A percentile compares a stretch with the other conserved stretches of the same genome.
phyloP scores from a whole-genome alignment of 2,329 filamentous ascomycete genomes.

The Lasiodiplodia gonubiensis region DNA sequence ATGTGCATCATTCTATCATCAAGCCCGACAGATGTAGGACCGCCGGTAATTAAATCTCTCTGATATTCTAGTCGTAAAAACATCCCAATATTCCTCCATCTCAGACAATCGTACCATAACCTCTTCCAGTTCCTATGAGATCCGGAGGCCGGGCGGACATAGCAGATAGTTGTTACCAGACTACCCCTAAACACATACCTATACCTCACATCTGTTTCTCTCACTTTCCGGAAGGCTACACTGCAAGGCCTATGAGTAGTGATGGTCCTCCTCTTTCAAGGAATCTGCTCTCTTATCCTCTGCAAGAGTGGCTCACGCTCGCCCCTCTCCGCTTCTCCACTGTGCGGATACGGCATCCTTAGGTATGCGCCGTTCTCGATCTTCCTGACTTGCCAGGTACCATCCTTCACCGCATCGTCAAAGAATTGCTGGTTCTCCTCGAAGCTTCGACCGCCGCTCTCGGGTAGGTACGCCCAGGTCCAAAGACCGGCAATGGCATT shows the following conservation, averaged over 20 bases:
- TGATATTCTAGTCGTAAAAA: no score
- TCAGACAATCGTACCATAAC: no score
- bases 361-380: constrained; percentile 60
- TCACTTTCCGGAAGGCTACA: not conserved
- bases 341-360: constrained; percentile 51
- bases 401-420: constrained; percentile 56
- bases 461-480: constrained; percentile 60
- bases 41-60: no score
- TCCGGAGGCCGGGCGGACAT: not conserved
- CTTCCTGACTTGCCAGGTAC: constrained; percentile 60
- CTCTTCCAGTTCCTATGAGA: not conserved
- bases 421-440: constrained; percentile 68
- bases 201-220: not conserved
- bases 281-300: constrained; percentile 52
- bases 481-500: constrained; percentile 61
- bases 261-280: constrained; percentile 18
- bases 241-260: not conserved
- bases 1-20: no score
- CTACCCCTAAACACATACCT: not conserved
- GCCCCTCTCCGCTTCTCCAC: constrained; percentile 43
- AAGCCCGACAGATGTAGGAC: no score
- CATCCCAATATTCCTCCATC: no score
- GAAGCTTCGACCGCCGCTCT: constrained; percentile 63
- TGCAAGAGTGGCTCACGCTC: constrained; percentile 54
- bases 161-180: not conserved